phyloP scores from a whole-genome alignment of 495 filamentous ascomycete genomes.

The Neurospora cerealis region DNA sequence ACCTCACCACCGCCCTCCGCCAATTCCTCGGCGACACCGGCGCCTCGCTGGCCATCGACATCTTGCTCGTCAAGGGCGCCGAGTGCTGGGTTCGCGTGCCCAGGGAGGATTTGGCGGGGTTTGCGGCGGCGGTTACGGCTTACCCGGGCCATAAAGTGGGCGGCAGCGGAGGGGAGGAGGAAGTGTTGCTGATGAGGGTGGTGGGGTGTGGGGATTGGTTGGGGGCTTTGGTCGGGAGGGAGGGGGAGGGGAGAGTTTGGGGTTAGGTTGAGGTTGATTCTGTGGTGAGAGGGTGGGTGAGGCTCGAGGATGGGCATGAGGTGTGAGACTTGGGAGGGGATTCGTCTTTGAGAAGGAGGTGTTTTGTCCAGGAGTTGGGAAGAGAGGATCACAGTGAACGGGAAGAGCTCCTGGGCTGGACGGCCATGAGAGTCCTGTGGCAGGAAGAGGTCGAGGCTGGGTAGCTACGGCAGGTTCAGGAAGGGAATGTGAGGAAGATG shows the following conservation, averaged over 20 bases:
- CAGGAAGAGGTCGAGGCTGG: background rate
- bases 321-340: too few species aligned
- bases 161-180: slow-evolving; percentile 10
- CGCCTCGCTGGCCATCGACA: slow-evolving; percentile 67
- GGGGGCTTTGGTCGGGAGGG: slow-evolving; percentile 29
- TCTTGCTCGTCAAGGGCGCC: slow-evolving; percentile 51
- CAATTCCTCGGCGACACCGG: slow-evolving; percentile 77
- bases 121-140: slow-evolving; percentile 55
- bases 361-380: background rate
- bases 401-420: background rate
- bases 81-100: slow-evolving; percentile 71
- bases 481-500: background rate
- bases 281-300: too few species aligned
- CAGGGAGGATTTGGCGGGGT: slow-evolving; percentile 47
- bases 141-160: slow-evolving; percentile 48
- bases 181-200: slow-evolving; percentile 24
- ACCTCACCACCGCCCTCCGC: slow-evolving; percentile 61
- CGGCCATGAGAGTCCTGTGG: background rate
- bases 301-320: too few species aligned
- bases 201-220: slow-evolving; percentile 37
- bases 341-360: background rate
- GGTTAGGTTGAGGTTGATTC: slow-evolving; percentile 3
- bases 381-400: background rate
- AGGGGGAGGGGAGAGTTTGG: slow-evolving; percentile 30
- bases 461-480: background rate